Conservation (phyloP, 2,329 filamentous ascomycete species). For the Paracamarosporium sp. region DNA sequence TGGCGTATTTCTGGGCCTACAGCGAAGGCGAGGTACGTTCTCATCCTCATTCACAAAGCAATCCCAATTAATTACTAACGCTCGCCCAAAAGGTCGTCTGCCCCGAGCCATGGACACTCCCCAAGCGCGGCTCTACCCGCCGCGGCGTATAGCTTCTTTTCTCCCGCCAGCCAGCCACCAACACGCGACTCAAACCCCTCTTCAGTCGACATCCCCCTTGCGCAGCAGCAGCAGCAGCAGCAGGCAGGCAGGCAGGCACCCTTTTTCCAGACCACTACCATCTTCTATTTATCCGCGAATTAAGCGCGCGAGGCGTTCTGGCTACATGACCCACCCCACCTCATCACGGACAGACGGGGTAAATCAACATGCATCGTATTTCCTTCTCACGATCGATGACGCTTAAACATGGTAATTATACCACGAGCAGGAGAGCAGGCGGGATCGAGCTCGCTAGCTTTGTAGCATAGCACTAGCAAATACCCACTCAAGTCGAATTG, state of each 20-base stretch:
- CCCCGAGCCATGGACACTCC: slow-evolving; percentile 58
- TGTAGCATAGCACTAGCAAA: background rate
- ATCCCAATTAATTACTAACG: slow-evolving; percentile 16
- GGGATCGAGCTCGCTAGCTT: background rate
- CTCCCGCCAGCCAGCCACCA: slow-evolving; percentile 3
- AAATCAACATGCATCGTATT: background rate
- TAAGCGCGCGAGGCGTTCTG: slow-evolving; percentile 10
- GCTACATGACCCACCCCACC: background rate
- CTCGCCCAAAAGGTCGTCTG: slow-evolving; percentile 51
- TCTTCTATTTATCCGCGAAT: background rate
- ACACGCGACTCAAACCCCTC: background rate
- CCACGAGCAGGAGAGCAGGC: background rate
- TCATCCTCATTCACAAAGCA: background rate
- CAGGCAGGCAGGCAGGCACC: no score
- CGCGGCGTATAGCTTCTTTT: slow-evolving; percentile 7
- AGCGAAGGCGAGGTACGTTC: slow-evolving; percentile 89
- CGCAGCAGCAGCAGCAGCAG: no score
- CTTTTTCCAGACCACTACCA: no score
- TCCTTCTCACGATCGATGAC: background rate
- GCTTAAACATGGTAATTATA: background rate
- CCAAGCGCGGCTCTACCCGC: slow-evolving; percentile 48
- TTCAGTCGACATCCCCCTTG: no score
- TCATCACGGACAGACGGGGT: no score
- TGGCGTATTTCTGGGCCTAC: slow-evolving; percentile 95
- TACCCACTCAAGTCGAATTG: no score